Evolutionary conservation across 768 basidiomycete species (phyloP).

Genomic region (Glaciozyma antarctica): DNA sequence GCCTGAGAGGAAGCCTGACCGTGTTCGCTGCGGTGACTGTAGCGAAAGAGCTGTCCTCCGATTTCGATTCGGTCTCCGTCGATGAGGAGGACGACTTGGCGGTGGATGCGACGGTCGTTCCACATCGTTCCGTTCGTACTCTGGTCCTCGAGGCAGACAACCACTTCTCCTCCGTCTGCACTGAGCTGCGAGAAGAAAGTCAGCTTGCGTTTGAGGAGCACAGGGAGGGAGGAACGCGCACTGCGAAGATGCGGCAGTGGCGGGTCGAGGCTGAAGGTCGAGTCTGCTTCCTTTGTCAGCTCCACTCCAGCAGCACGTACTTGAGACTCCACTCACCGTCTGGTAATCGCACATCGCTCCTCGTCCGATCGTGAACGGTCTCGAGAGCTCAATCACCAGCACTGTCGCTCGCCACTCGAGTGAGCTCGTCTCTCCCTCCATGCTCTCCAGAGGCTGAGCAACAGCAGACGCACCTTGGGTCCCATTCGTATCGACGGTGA

Average conservation of each 20-base stretch:
- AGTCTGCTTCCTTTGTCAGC: too few species aligned
- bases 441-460: too few species aligned
- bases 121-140: constrained; percentile 18
- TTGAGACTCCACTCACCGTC: neutral
- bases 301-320: neutral
- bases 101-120: constrained; percentile 10
- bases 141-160: constrained; percentile 15
- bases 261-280: too few species aligned
- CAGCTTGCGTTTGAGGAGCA: neutral
- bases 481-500: too few species aligned
- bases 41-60: neutral
- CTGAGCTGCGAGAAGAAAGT: neutral
- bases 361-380: neutral
- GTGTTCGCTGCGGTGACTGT: neutral
- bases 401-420: neutral
- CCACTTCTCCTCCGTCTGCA: constrained; percentile 14
- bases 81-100: constrained; percentile 10
- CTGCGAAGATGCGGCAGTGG: neutral
- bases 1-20: neutral
- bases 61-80: constrained; percentile 25
- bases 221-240: neutral
- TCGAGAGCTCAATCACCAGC: neutral
- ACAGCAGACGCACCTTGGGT: too few species aligned
- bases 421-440: too few species aligned
- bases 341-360: neutral